Evolutionary conservation across 208 protist genomes (phyloP).

Genomic region (Acanthamoeba lenticulata): DNA sequence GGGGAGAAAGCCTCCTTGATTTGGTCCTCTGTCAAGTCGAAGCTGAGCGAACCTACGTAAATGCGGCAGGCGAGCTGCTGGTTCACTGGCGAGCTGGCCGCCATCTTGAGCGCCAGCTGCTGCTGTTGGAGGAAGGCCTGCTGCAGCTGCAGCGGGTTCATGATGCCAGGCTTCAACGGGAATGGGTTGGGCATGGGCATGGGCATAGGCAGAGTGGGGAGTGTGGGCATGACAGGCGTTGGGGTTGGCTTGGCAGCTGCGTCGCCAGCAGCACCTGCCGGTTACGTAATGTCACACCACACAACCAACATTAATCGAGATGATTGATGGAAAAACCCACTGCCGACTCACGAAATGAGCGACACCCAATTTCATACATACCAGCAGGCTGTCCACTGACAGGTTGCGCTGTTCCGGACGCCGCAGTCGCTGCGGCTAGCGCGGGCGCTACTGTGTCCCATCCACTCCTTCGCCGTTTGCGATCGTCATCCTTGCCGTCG

Average conservation of each 20-base stretch:
- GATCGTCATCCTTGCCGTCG: not conserved
- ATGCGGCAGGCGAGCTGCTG: slow-evolving; percentile 50
- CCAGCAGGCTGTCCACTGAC: not conserved
- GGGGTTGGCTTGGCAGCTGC: not conserved
- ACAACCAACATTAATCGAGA: not conserved
- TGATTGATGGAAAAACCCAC: not conserved
- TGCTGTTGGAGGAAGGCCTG: slow-evolving; percentile 35
- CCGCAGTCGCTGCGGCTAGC: not conserved
- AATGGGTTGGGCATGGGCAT: not conserved
- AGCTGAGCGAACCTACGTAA: slow-evolving; percentile 58
- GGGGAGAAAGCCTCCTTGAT: not conserved
- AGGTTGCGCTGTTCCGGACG: not conserved
- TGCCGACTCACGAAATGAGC: too few species aligned
- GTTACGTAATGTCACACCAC: not conserved
- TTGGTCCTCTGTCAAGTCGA: slow-evolving; percentile 25
- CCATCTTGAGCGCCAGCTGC: slow-evolving; percentile 12
- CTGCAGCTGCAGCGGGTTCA: not conserved
- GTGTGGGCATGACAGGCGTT: not conserved
- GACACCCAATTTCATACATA: too few species aligned
- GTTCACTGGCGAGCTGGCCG: not conserved
- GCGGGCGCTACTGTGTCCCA: not conserved
- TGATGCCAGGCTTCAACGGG: not conserved
- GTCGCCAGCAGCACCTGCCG: not conserved
- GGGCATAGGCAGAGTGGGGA: not conserved
- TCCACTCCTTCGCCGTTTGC: slow-evolving; percentile 38